phyloP scores from a whole-genome alignment of 805 yeast genomes.

The Kuraishia floccosa region DNA sequence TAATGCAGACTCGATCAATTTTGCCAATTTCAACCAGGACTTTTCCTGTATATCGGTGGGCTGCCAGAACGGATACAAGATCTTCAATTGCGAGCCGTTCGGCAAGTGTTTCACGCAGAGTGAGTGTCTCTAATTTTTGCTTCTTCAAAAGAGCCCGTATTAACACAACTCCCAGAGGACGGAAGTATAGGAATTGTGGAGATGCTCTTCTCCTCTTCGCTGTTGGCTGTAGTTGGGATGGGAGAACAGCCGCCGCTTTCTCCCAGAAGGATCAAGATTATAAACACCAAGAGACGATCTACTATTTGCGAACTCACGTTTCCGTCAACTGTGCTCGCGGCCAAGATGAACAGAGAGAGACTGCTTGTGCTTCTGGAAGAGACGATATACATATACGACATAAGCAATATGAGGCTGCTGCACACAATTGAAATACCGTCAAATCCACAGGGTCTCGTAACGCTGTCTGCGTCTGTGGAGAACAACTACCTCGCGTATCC shows the following conservation, averaged over 20 bases:
- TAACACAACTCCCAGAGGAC: conserved; percentile 11
- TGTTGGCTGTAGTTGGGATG: conserved; percentile 74
- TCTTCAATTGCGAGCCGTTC: conserved; percentile 80
- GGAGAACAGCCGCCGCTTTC: conserved; percentile 66
- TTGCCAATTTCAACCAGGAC: conserved; percentile 79
- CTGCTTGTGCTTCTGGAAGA: conserved; percentile 75
- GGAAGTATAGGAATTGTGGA: conserved; percentile 73
- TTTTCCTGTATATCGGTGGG: conserved; percentile 72
- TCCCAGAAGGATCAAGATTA: conserved; percentile 75
- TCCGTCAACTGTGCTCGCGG: conserved; percentile 66
- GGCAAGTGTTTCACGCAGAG: conserved; percentile 49
- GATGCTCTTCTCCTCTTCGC: conserved; percentile 82
- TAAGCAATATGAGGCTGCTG: conserved; percentile 76
- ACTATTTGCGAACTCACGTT: conserved; percentile 85
- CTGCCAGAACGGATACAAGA: conserved; percentile 49
- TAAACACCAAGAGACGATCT: conserved; percentile 64
- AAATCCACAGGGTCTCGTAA: conserved; percentile 48
- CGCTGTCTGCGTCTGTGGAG: conserved; percentile 42
- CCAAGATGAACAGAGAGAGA: conserved; percentile 74
- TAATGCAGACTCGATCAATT: conserved; percentile 21
- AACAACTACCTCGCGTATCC: conserved; percentile 60
- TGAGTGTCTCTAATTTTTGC: neutral
- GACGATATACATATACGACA: conserved; percentile 82
- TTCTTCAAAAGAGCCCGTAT: neutral
- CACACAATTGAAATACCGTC: conserved; percentile 60